Base-by-base conservation (phyloP, 495 filamentous ascomycete species). In the Penicillium verhagenii region DNA sequence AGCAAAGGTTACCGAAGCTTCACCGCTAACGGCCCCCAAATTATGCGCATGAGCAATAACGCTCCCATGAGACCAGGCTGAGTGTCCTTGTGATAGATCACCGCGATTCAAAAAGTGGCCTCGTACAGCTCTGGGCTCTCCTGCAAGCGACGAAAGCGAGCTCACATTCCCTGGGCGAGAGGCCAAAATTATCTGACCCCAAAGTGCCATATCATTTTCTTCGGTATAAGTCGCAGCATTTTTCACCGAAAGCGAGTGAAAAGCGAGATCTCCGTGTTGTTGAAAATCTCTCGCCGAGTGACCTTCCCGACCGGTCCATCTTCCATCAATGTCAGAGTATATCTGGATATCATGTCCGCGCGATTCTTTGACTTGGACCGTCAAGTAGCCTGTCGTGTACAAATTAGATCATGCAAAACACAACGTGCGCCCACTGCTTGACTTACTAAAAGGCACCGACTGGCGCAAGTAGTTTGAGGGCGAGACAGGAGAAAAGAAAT, bases 401-500 rank as follows among this genome's bases (percentile, higher is more conserved):
- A 64, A 44, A 58, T 61, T 25, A 54, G 47, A 25, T n/a, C 66
- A 63, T 19, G 56, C 40, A 52, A 10, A 4, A 10, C 28, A 24
- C 1, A 9, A 20, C 33, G n/a, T n/a, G n/a, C 33, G 16, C 28
- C 13, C 10, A 4, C 0, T 19, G 25, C 2, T 8, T 6, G 38
- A 39, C 66, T 56, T 60, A 72, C 84, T 83, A 28, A 89, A 92
- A 28, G 91, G 91, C 29, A 96, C 80, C 25, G 88, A 86, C 68
- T 96, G 91, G 53, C 89, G 80, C 37, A 93, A 63, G 18, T 90
- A 91, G 49, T 90, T 92, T 0, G 87, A 86, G 1, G 90, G 88
- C 0, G 91, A 93, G n/a, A 96, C 86, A 0, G 91, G 91, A 13
- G 90, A 93, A 48, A 93, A 80, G 68, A 95, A 96, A 21, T 80